These are phyloP conservation scores for Rhododendron mucronatum DNA, from an alignment of 148 eudicot species.

Conservation along the genomic window DNA sequence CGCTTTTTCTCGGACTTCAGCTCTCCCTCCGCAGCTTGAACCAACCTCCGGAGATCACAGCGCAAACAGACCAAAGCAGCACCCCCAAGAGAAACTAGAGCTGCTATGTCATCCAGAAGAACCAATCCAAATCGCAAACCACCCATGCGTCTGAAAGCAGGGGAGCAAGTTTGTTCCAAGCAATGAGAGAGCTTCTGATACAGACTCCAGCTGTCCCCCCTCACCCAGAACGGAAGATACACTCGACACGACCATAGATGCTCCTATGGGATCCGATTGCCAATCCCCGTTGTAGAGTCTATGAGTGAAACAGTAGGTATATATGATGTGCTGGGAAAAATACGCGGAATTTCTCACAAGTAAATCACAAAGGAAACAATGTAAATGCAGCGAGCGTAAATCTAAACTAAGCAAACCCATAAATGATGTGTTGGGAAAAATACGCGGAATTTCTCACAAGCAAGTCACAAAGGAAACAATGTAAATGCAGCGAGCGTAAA, in stretches of 20 bases:
- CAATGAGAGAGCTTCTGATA: constrained; percentile 59
- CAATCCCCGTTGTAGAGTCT: constrained; percentile 92
- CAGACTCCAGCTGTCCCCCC: constrained; percentile 53
- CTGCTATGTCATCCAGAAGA: constrained; percentile 55
- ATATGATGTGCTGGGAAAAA: constrained; percentile 33
- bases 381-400: too few relatives aligned
- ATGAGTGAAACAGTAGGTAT: constrained; percentile 80
- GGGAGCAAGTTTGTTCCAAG: constrained; percentile 82
- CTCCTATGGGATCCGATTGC: constrained; percentile 63
- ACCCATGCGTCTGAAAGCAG: constrained; percentile 62
- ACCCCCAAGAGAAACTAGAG: constrained; percentile 50
- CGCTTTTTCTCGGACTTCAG: constrained; percentile 45
- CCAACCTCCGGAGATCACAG: constrained; percentile 51
- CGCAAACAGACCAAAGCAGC: constrained; percentile 55
- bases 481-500: too few relatives aligned
- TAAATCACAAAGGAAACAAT: too few relatives aligned
- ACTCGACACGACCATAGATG: constrained; percentile 45
- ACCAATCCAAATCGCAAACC: constrained; percentile 60
- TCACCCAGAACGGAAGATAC: constrained; percentile 69
- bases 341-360: too few relatives aligned
- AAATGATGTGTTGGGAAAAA: too few relatives aligned
- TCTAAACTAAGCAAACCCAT: too few relatives aligned
- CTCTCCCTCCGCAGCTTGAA: constrained; percentile 51
- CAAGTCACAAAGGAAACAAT: too few relatives aligned
- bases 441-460: too few relatives aligned